Conservation (phyloP, 192 early-diverging fungal genomes). For the Phlyctochytrium planicorne region DNA sequence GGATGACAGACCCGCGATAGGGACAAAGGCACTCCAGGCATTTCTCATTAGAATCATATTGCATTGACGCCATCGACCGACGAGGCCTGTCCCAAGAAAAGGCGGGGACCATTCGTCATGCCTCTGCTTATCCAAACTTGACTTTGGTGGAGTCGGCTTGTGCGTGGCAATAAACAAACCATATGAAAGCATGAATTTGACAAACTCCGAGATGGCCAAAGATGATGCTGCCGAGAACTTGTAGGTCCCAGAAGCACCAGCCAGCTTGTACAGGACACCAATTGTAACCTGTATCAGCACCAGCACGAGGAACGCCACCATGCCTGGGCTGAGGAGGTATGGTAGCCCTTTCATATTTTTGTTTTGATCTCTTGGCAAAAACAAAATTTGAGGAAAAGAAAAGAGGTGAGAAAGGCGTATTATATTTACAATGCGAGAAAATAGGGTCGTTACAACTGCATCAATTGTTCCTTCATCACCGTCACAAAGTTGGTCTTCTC, state of each 20-base stretch:
- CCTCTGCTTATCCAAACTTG: no score
- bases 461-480: background rate
- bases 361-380: no score
- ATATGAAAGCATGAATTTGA: background rate
- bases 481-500: background rate
- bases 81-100: no score
- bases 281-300: background rate
- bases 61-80: no score
- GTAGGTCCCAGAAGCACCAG: background rate
- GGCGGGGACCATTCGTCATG: no score
- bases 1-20: background rate
- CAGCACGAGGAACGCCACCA: constrained; percentile 1
- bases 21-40: background rate
- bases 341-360: no score
- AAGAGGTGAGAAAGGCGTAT: no score
- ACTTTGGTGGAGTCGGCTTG: no score
- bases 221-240: constrained; percentile 5
- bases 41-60: no score
- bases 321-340: background rate
- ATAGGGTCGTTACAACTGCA: background rate
- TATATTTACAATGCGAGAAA: no score
- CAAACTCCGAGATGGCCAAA: constrained; percentile 2
- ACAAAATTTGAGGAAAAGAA: no score
- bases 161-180: background rate
- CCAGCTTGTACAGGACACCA: background rate